These are phyloP conservation scores for Zymoseptoria crescenta DNA, from an alignment of 2,329 filamentous ascomycete genomes.

Conservation along the genomic window DNA sequence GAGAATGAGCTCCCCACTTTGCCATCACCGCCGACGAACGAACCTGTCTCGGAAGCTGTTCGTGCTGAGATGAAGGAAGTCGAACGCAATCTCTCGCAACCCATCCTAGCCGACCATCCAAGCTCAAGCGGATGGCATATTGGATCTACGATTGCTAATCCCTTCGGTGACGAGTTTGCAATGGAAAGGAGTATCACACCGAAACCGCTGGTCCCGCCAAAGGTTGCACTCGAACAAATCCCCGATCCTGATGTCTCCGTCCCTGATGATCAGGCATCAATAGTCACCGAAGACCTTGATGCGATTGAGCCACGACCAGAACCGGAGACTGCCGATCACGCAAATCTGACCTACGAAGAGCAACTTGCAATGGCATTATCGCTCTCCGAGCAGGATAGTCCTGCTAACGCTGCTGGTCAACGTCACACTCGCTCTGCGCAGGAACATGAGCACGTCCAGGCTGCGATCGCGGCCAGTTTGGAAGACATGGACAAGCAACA, in stretches of 20 bases:
- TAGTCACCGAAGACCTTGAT: slow-evolving; percentile 1
- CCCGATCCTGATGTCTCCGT: slow-evolving; percentile 14
- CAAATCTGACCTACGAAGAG: slow-evolving; percentile 29
- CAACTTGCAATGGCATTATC: slow-evolving; percentile 32
- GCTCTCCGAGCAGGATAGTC: slow-evolving; percentile 28
- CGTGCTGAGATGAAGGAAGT: slow-evolving; percentile 20
- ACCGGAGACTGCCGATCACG: slow-evolving; percentile 12
- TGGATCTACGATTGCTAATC: slow-evolving; percentile 37
- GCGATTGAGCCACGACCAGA: slow-evolving; percentile 4
- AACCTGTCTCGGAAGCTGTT: slow-evolving; percentile 14
- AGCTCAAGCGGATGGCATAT: slow-evolving; percentile 30
- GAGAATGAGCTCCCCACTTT: slow-evolving; percentile 11
- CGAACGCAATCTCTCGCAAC: slow-evolving; percentile 17
- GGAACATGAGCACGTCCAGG: slow-evolving; percentile 24
- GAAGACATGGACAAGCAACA: too few relatives aligned
- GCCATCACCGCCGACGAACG: slow-evolving; percentile 12
- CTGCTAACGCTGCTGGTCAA: slow-evolving; percentile 6
- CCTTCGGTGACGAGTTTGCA: slow-evolving; percentile 39
- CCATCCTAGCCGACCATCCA: slow-evolving; percentile 9
- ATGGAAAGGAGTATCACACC: slow-evolving; percentile 33
- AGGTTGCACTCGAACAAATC: slow-evolving; percentile 29
- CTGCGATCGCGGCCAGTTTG: slow-evolving; percentile 30
- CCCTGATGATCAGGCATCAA: slow-evolving; percentile 12
- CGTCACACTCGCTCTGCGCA: slow-evolving; percentile 7
- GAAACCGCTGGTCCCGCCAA: slow-evolving; percentile 40